Evolutionary conservation across 495 filamentous ascomycete genomes (phyloP), one percentile per base, ranked within the genome.

Genomic region (Acidiella bohemica): DNA sequence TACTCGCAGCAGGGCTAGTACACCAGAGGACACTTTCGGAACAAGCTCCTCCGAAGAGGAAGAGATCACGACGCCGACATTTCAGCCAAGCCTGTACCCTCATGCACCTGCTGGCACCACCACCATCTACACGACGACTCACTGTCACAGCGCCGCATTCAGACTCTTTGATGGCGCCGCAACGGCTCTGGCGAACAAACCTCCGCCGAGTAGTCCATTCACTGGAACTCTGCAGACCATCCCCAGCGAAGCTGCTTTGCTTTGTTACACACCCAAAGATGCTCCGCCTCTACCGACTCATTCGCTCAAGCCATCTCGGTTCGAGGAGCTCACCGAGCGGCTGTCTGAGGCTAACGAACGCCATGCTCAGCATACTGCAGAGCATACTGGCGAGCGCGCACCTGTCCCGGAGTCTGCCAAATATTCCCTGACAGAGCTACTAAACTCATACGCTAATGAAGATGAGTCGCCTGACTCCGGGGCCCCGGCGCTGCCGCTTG

Each of bases 181-280:
- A 7, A 23, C 42, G 3, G 32, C 35, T n/a, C 20, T 44, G 7
- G 27, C 25, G 13, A 39, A 25, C 11, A 14, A 24, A 3, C 47
- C 47, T 17, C 47, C 47, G 9, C 26, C 47, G 11, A 46, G 23
- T 5, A 51, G 47, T 23, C 42, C 38, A 8, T 51, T 28, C 36
- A 43, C 42, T 5, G 43, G 12, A 5, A 42, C 43, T 6, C 43
- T 51, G 21, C 42, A 36, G n/a, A 39, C 47, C 20, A 51, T 51
- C 21, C 36, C 29, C 4, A 42, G 36, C 12, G 23, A 51, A 25
- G 47, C 30, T 2, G 20, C 36, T 1, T 28, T 51, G 14, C 32
- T 37, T 1, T 18, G 25, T 5, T 14, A 22, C 17, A 12, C 21
- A 12, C 18, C 18, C 16, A n/a, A 4, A 13, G 10, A 10, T 4